phyloP scores from a whole-genome alignment of 495 filamentous ascomycete genomes.

The Podospora comata region DNA sequence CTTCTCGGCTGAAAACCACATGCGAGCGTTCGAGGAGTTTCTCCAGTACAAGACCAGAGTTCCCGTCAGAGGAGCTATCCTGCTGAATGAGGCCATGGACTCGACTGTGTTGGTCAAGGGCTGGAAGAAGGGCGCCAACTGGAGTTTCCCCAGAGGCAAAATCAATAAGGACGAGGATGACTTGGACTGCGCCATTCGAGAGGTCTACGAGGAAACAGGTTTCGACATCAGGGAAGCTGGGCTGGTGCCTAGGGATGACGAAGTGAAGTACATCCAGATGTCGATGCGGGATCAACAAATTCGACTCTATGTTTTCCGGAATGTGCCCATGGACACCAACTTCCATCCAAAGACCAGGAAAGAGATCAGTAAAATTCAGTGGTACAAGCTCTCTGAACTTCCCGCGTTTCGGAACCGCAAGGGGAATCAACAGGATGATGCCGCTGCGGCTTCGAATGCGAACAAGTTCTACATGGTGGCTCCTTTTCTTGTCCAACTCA shows the following conservation, averaged over 20 bases:
- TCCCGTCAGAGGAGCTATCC: constrained; percentile 87
- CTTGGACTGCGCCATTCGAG: constrained; percentile 84
- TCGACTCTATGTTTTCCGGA: constrained; percentile 82
- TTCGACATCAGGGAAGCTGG: constrained; percentile 73
- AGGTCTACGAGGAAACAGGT: constrained; percentile 95
- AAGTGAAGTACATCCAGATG: constrained; percentile 77
- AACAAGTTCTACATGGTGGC: constrained; percentile 98
- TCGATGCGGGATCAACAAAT: constrained; percentile 91
- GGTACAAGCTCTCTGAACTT: constrained; percentile 85
- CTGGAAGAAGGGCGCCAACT: constrained; percentile 93
- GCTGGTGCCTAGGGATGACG: constrained; percentile 62
- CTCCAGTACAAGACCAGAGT: constrained; percentile 90
- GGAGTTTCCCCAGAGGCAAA: constrained; percentile 96
- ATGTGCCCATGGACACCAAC: constrained; percentile 75
- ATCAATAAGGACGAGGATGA: constrained; percentile 96
- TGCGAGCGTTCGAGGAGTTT: constrained; percentile 82
- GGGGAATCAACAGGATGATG: constrained; percentile 49
- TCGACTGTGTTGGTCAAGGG: constrained; percentile 89
- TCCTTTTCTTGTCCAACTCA: constrained; percentile 79
- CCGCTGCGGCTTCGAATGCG: constrained; percentile 57
- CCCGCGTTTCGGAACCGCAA: constrained; percentile 69
- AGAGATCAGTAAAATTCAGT: constrained; percentile 93
- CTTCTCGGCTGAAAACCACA: constrained; percentile 72
- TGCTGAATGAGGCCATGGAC: constrained; percentile 90
- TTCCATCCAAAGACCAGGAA: constrained; percentile 91